Evolutionary conservation across 805 yeast genomes (phyloP), one percentile per base, ranked within the genome.

Genomic region (Geotrichum ghanense): DNA sequence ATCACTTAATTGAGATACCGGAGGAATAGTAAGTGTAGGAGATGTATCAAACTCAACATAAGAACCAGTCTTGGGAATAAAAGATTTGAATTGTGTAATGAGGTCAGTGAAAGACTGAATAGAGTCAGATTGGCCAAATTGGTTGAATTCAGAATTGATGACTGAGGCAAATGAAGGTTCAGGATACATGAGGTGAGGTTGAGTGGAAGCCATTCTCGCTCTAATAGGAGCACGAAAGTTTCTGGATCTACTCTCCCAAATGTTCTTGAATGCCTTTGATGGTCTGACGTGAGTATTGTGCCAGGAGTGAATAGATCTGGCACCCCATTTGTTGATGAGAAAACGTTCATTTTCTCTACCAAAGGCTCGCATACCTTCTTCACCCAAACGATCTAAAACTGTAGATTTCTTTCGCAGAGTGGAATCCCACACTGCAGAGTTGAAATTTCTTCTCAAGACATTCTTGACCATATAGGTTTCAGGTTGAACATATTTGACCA

Each of bases 1-100:
- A 22, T 69, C 69, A 48, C 74, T 71, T 47, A 76, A 65, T 22
- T 54, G 58, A 12, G 68, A 58, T 46, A 66, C 61, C n/a, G 68
- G 52, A n/a, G 74, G 69, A 42, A 72, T 56, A 19, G 60, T 46
- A 39, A 70, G 48, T 2, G 58, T 57, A 43, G 78, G 73, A 16
- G 61, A 55, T 21, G 79, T 51, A 34, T 65, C 67, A 55, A 84
- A 81, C 53, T 81, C 87, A 39, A 78, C 78, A 50, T 68, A 68
- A 41, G 79, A 41, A 35, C 52, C 52, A 10, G 44, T 26, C 16
- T 10, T 17, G 26, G 27, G 68, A 19, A 79, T 82, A 7, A 20
- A 27, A 25, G 40, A 42, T 7, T 17, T 22, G 42, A 39, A 39
- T n/a, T 21, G 24, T 22, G 24, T 22, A 39, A 20, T 5, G 6